Evolutionary conservation across 2,329 filamentous ascomycete species (phyloP).

Genomic region (Monosporascus sp.): DNA sequence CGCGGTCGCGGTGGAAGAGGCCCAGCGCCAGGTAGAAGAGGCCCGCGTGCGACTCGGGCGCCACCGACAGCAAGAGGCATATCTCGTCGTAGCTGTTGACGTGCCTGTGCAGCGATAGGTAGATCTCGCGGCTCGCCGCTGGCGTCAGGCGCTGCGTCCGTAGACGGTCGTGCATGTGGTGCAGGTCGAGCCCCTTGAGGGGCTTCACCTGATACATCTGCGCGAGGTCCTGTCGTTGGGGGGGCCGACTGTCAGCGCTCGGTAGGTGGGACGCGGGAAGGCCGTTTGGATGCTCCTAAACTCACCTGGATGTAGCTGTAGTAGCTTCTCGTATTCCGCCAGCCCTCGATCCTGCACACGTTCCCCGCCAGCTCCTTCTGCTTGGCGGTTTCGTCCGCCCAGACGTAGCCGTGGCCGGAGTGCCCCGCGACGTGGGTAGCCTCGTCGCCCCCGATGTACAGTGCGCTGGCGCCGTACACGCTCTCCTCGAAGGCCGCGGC

Average conservation of each 20-base stretch:
- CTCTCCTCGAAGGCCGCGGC: slow-evolving; percentile 92
- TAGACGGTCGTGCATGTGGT: slow-evolving; percentile 88
- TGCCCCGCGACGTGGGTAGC: slow-evolving; percentile 48
- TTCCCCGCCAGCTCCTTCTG: slow-evolving; percentile 85
- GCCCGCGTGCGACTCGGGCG: slow-evolving; percentile 79
- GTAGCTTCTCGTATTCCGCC: slow-evolving; percentile 92
- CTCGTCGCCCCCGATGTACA: slow-evolving; percentile 79
- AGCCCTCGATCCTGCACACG: slow-evolving; percentile 89
- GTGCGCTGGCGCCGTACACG: slow-evolving; percentile 86
- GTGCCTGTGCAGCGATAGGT: slow-evolving; percentile 70
- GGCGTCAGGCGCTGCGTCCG: slow-evolving; percentile 74
- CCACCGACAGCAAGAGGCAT: slow-evolving; percentile 74
- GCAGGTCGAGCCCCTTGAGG: slow-evolving; percentile 76
- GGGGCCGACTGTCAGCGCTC: slow-evolving; percentile 32
- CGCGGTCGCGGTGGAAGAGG: slow-evolving; percentile 80
- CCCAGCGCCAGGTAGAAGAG: slow-evolving; percentile 89
- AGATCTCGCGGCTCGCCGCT: slow-evolving; percentile 75
- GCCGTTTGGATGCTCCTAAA: not conserved
- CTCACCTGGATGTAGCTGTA: slow-evolving; percentile 86
- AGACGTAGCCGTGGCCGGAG: slow-evolving; percentile 85
- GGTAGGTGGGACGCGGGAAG: slow-evolving; percentile 2
- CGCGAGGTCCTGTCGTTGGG: slow-evolving; percentile 51
- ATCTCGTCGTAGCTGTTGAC: slow-evolving; percentile 81
- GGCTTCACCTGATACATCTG: slow-evolving; percentile 61
- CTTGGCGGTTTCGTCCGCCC: slow-evolving; percentile 77